phyloP scores from a whole-genome alignment of 139 green algal genomes.

The Micractinium sp. region DNA sequence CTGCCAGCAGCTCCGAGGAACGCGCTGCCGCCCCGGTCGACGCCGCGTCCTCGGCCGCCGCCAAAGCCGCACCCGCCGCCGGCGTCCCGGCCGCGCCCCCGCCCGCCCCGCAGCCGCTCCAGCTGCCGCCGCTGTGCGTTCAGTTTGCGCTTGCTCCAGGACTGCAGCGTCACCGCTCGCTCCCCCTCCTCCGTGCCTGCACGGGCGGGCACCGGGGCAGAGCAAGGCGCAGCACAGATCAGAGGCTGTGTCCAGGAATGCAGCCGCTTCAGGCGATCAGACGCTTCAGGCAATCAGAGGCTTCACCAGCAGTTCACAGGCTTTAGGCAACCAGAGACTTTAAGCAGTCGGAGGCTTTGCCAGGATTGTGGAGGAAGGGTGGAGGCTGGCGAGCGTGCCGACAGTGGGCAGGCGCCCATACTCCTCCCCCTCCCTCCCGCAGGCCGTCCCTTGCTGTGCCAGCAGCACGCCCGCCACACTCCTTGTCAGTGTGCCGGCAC shows the following conservation, averaged over 20 bases:
- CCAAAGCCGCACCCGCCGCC: not conserved
- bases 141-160: conserved; percentile 19
- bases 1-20: not conserved
- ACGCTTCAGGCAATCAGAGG: too few relatives aligned
- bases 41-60: not conserved
- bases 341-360: not conserved
- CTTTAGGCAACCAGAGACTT: too few relatives aligned
- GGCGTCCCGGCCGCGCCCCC: not conserved
- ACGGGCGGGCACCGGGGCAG: not conserved
- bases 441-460: not conserved
- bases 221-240: not conserved
- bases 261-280: too few relatives aligned
- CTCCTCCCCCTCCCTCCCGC: too few relatives aligned
- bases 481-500: too few relatives aligned
- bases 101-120: not conserved
- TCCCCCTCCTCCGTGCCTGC: conserved; percentile 23
- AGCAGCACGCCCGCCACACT: not conserved
- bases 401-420: too few relatives aligned
- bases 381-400: too few relatives aligned
- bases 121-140: conserved; percentile 4
- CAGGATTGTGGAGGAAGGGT: too few relatives aligned
- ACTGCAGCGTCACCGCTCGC: conserved; percentile 7
- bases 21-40: not conserved
- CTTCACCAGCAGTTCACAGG: too few relatives aligned
- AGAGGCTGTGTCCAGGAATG: not conserved